Conservation (phyloP, 352 stramenopile species). For the Phytopythium litorale region DNA sequence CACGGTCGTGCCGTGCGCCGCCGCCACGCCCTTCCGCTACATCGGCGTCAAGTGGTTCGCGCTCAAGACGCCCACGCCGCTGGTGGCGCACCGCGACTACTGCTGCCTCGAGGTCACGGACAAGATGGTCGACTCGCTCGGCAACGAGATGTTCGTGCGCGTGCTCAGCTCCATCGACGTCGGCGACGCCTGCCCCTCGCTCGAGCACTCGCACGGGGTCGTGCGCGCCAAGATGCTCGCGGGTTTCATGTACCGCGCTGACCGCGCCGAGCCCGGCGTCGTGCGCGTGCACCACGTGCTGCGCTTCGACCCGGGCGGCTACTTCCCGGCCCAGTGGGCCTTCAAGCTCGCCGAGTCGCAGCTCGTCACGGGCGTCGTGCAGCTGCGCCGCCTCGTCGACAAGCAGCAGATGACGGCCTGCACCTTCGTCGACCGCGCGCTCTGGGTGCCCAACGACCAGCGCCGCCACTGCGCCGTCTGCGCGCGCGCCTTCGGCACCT, state of each 20-base stretch:
- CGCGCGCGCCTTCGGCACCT: constrained; percentile 65
- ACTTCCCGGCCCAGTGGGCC: constrained; percentile 77
- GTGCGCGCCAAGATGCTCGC: constrained; percentile 79
- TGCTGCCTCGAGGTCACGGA: constrained; percentile 85
- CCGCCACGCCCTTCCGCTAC: constrained; percentile 70
- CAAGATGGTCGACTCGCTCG: constrained; percentile 76
- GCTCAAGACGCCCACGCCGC: constrained; percentile 74
- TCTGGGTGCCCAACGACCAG: constrained; percentile 79
- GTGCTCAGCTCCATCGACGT: constrained; percentile 81
- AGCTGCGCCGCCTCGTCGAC: constrained; percentile 78
- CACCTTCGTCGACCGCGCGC: constrained; percentile 77
- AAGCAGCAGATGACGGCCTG: constrained; percentile 86
- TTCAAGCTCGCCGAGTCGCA: constrained; percentile 84
- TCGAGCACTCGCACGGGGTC: constrained; percentile 83
- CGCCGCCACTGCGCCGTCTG: constrained; percentile 74
- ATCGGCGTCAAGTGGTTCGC: constrained; percentile 89
- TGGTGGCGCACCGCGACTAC: constrained; percentile 83
- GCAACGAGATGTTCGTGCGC: constrained; percentile 85
- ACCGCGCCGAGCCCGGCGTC: constrained; percentile 63
- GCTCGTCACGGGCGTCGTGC: constrained; percentile 70
- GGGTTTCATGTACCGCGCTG: constrained; percentile 74
- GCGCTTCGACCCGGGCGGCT: constrained; percentile 67
- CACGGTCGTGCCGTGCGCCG: constrained; percentile 73
- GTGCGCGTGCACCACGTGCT: constrained; percentile 78
- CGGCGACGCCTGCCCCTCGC: constrained; percentile 63